phyloP scores from a whole-genome alignment of 768 basidiomycete genomes.

The Amanita rubescens region DNA sequence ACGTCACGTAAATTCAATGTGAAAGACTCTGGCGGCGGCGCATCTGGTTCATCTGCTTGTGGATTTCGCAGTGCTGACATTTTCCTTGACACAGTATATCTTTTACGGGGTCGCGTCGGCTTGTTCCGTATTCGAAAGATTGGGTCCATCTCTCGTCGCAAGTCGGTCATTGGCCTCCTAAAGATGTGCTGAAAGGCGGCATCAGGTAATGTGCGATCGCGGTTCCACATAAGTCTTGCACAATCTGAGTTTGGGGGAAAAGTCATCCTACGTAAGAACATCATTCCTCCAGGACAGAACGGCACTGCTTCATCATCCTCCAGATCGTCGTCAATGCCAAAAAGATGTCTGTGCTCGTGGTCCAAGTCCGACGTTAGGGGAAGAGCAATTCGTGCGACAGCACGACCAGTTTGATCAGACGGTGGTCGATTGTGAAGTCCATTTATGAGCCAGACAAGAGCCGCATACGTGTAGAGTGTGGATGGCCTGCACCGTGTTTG shows the following conservation, averaged over 20 bases:
- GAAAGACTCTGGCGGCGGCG: too few relatives aligned
- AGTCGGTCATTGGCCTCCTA: not conserved
- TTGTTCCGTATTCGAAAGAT: not conserved
- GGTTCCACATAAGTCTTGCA: not conserved
- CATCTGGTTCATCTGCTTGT: too few relatives aligned
- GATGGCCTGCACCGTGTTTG: not conserved
- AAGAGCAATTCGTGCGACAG: not conserved
- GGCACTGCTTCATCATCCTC: not conserved
- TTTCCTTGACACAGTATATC: too few relatives aligned
- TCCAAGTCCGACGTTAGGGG: not conserved
- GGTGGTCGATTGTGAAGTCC: not conserved
- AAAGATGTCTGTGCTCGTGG: not conserved
- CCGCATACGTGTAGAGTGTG: not conserved
- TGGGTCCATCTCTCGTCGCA: too few relatives aligned
- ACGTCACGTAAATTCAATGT: too few relatives aligned
- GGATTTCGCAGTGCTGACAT: too few relatives aligned
- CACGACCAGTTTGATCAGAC: not conserved
- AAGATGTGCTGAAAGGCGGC: not conserved
- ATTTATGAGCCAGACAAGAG: not conserved
- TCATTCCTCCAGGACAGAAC: not conserved
- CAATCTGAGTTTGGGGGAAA: not conserved
- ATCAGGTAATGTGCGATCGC: not conserved
- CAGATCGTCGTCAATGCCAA: not conserved
- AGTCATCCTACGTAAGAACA: not conserved
- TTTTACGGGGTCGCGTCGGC: too few relatives aligned